Conservation (phyloP, 352 stramenopile species). For the Globisporangium spiculum region DNA sequence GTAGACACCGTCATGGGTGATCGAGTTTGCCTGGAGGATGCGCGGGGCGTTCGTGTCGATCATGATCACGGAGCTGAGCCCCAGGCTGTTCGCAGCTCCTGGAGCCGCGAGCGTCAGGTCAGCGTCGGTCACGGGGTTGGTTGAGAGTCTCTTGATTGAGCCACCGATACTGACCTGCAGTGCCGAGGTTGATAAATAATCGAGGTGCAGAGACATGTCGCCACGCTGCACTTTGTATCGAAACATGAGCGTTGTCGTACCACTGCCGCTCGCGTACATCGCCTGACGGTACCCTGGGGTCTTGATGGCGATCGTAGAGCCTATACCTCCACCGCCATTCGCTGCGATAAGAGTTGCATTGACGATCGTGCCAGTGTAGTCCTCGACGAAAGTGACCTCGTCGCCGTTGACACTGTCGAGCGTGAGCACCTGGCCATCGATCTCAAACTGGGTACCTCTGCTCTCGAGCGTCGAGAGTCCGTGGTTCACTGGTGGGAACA, state of each 20-base stretch:
- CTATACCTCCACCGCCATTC: neutral
- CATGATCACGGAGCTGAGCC: constrained; percentile 28
- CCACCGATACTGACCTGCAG: constrained; percentile 23
- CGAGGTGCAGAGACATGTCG: constrained; percentile 44
- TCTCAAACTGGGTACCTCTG: constrained; percentile 52
- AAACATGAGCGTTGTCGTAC: constrained; percentile 47
- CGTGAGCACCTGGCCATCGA: constrained; percentile 48
- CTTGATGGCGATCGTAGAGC: constrained; percentile 29
- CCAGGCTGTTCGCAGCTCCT: constrained; percentile 40
- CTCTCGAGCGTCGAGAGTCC: constrained; percentile 36
- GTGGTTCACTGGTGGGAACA: constrained; percentile 52
- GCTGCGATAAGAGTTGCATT: constrained; percentile 24
- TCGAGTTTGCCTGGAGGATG: constrained; percentile 38
- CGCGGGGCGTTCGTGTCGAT: constrained; percentile 48
- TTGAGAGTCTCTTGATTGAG: constrained; percentile 55
- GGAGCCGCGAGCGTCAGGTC: constrained; percentile 44
- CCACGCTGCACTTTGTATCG: constrained; percentile 53
- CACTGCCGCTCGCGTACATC: constrained; percentile 45
- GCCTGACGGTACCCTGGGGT: constrained; percentile 51
- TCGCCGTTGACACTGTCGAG: constrained; percentile 42
- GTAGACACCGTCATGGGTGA: constrained; percentile 66
- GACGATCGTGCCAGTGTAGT: constrained; percentile 42
- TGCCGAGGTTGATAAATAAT: constrained; percentile 43
- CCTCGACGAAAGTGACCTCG: constrained; percentile 50
- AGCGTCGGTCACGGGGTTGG: constrained; percentile 44